These are phyloP conservation scores for Dittrichia graveolens DNA, from an alignment of 129 eudicot genomes.

Conservation along the genomic window DNA sequence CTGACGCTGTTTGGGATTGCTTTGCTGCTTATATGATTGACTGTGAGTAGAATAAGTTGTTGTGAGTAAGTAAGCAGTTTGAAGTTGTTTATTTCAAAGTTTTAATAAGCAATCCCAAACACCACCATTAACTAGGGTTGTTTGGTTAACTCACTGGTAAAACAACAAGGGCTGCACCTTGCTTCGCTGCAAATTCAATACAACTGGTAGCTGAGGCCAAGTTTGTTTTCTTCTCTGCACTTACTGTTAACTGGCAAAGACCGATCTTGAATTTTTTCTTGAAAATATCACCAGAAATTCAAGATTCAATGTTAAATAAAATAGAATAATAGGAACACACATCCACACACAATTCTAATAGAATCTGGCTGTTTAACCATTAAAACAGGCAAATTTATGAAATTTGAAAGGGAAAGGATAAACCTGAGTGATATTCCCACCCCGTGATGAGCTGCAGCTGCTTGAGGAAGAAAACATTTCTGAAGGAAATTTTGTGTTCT, in stretches of 20 bases:
- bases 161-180: slow-evolving; percentile 12
- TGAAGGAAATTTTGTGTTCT: too few relatives aligned
- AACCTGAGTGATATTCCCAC: too few relatives aligned
- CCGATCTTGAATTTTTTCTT: not conserved
- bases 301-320: not conserved
- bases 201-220: not conserved
- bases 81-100: too few relatives aligned
- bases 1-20: too few relatives aligned
- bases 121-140: not conserved
- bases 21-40: too few relatives aligned
- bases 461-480: too few relatives aligned
- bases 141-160: not conserved
- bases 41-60: too few relatives aligned
- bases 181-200: not conserved
- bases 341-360: not conserved
- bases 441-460: too few relatives aligned
- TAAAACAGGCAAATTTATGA: too few relatives aligned
- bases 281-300: not conserved
- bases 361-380: not conserved
- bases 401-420: too few relatives aligned
- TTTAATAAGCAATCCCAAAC: too few relatives aligned
- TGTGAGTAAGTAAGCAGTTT: too few relatives aligned
- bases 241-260: slow-evolving; percentile 9
- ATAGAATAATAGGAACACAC: not conserved
- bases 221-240: slow-evolving; percentile 5